Base-by-base conservation (phyloP, 768 basidiomycete genomes). In the Butyriboletus loyo region DNA sequence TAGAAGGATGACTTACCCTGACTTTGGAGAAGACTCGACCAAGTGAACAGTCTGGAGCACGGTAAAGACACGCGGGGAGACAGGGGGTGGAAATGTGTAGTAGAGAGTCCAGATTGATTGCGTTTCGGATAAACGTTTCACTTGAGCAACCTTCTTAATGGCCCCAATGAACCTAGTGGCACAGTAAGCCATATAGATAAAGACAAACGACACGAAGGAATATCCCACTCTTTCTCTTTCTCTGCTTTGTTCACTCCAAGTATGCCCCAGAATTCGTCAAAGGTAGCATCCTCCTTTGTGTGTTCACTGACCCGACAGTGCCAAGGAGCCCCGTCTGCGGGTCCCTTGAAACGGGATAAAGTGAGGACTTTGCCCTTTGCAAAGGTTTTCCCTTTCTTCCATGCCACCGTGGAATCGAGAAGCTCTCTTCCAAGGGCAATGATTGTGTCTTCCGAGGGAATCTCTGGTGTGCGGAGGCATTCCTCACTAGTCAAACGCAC, bases 61-160 rank as follows among this genome's bases (percentile, higher is more conserved):
- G 2, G 87, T 89, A 68, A 90, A 92, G 21, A 87, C 78, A 14
- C 89, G 83, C 10, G 87, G 82, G 4, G 87, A 84, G 19, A 90
- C 68, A 3, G 87, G 83, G 7, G 85, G 81, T 1, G 81, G 73
- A 68, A 90, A 87, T 3, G 77, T 85, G 68, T 92, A 92, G 66
- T 82, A 81, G 54, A 87, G 55, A 0, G 85, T 78, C 87, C 87
- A 90, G 55, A 90, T 82, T 3, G 75, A 72, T 45, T 85, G 80
- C 3, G 77, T 84, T 11, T 80, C 73, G 0, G 87, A 87, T 38
- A 90, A 65, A 24, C 77, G 76, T 66, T 84, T 83, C 57, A 91
- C 72, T 57, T 78, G 73, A 4, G 77, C 77, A 2, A 80, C 86
- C 60, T 85, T 83, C 61, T 83, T 76, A 56, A 90, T 77, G 38